Evolutionary conservation across 495 filamentous ascomycete species (phyloP).

Genomic region (Aspergillus incahuasiensis): DNA sequence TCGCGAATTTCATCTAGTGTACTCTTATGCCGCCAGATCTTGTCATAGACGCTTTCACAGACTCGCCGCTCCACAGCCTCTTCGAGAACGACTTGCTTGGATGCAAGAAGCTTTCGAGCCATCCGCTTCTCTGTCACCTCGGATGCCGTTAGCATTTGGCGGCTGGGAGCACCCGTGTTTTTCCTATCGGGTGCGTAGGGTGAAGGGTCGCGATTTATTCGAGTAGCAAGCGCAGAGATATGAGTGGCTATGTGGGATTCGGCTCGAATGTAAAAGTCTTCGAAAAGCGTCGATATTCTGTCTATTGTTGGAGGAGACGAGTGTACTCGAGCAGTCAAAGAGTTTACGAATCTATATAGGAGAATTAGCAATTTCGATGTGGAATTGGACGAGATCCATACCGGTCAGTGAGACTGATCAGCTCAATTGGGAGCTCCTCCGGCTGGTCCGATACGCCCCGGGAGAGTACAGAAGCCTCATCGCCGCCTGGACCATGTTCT

Average conservation of each 20-base stretch:
- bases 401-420: constrained; percentile 85
- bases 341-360: constrained; percentile 75
- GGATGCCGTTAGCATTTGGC: constrained; percentile 87
- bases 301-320: constrained; percentile 79
- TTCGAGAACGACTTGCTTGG: constrained; percentile 71
- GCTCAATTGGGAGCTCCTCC: constrained; percentile 88
- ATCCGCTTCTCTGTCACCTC: constrained; percentile 77
- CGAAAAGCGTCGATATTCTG: constrained; percentile 78
- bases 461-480: constrained; percentile 35
- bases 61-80: constrained; percentile 88
- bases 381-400: constrained; percentile 29
- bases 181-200: constrained; percentile 35
- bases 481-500: constrained; percentile 47
- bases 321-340: constrained; percentile 81
- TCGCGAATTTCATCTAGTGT: constrained; percentile 94
- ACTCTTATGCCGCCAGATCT: constrained; percentile 84
- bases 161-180: constrained; percentile 44
- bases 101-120: constrained; percentile 69
- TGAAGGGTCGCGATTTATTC: constrained; percentile 61
- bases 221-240: constrained; percentile 72
- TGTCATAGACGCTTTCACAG: constrained; percentile 80
- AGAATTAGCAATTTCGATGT: background rate
- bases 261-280: constrained; percentile 87
- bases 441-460: constrained; percentile 57
- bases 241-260: constrained; percentile 83